Conservation (phyloP, 2,329 filamentous ascomycete species). For the Cucurbitaria berberidis region DNA sequence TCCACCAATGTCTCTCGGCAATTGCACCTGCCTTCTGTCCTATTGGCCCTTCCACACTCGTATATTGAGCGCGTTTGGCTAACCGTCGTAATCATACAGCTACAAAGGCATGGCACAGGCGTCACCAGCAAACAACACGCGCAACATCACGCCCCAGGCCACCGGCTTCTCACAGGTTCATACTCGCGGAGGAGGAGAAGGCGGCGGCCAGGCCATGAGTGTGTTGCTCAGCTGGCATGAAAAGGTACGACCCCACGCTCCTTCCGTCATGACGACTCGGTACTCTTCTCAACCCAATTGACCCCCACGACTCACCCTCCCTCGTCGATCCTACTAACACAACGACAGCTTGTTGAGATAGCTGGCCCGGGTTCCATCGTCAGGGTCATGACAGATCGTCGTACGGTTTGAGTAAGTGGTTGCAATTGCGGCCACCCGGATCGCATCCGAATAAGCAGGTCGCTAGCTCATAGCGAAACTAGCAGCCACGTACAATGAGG, state of each 20-base stretch:
- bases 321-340: constrained; percentile 19
- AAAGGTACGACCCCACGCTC: constrained; percentile 61
- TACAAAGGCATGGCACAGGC: constrained; percentile 83
- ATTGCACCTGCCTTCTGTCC: constrained; percentile 9
- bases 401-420: constrained; percentile 70
- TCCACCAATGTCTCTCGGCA: constrained; percentile 9
- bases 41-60: background rate
- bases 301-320: background rate
- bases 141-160: constrained; percentile 70
- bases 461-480: constrained; percentile 4
- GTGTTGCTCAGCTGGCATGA: constrained; percentile 98
- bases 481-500: background rate
- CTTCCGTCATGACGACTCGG: constrained; percentile 4
- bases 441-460: constrained; percentile 1
- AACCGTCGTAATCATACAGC: constrained; percentile 52
- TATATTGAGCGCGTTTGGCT: constrained; percentile 15
- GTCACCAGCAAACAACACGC: constrained; percentile 35
- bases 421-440: constrained; percentile 1
- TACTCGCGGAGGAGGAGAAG: constrained; percentile 64
- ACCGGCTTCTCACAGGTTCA: constrained; percentile 89
- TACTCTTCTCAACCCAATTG: constrained; percentile 3
- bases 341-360: constrained; percentile 76
- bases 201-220: constrained; percentile 89
- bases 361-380: constrained; percentile 88
- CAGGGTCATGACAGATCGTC: constrained; percentile 93